Conservation (phyloP, 306 rosid species). For the Pyrus bretschneideri region DNA sequence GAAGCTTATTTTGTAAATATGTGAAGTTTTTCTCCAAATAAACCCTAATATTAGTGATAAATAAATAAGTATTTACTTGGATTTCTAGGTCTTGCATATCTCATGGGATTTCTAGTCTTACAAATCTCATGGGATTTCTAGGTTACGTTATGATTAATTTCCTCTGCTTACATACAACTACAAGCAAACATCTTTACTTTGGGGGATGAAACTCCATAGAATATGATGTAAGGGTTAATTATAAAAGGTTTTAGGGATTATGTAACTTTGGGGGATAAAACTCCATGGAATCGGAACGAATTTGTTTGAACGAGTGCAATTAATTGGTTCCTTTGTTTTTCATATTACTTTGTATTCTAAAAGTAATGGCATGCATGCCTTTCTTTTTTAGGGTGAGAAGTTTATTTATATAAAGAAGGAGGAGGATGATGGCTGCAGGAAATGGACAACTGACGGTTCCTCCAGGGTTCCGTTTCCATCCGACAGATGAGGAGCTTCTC, state of each 20-base stretch:
- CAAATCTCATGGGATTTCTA: not conserved
- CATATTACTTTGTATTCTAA: not conserved
- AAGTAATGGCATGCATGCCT: not conserved
- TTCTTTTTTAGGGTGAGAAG: not conserved
- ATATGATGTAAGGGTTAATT: not conserved
- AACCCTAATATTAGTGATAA: not conserved
- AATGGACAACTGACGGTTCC: slow-evolving; percentile 84
- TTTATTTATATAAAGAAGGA: not conserved
- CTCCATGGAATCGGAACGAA: not conserved
- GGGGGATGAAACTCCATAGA: not conserved
- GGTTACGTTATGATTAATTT: not conserved
- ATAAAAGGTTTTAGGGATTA: not conserved
- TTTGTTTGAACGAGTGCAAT: not conserved
- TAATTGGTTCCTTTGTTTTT: not conserved
- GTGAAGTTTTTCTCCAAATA: not conserved
- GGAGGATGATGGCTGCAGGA: slow-evolving; percentile 51
- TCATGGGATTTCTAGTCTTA: not conserved
- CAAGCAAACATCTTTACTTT: not conserved
- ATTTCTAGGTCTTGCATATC: not conserved
- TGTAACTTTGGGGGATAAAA: not conserved
- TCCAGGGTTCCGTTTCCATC: slow-evolving; percentile 93
- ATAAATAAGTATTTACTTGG: not conserved
- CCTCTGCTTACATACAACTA: not conserved
- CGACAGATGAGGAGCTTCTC: slow-evolving; percentile 97
- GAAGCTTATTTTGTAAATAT: not conserved